phyloP scores from a whole-genome alignment of 2,329 filamentous ascomycete species.

The Magnaporthiopsis incrustans region DNA sequence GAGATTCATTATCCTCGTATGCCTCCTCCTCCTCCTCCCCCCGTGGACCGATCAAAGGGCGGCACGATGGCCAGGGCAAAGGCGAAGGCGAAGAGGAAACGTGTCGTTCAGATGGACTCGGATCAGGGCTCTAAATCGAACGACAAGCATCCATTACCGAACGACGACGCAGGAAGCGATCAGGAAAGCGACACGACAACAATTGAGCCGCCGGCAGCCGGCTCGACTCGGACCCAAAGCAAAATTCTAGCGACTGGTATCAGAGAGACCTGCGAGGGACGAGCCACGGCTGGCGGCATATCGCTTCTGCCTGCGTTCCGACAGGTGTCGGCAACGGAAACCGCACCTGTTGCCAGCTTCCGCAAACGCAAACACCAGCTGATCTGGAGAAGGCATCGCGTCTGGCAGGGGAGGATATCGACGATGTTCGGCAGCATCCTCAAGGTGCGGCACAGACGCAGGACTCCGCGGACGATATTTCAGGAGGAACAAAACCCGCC shows the following conservation, averaged over 20 bases:
- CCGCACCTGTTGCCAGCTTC: not conserved
- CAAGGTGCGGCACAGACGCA: not conserved
- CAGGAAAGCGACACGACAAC: not conserved
- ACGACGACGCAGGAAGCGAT: not conserved
- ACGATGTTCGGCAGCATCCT: not conserved
- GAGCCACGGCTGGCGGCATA: not conserved
- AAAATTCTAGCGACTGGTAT: not conserved
- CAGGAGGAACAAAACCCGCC: not conserved
- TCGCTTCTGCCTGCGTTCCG: not conserved
- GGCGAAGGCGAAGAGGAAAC: not conserved
- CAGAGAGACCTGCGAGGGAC: not conserved
- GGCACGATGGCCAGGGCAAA: not conserved
- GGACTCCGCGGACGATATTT: not conserved
- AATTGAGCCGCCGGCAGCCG: not conserved
- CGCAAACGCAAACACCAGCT: not conserved
- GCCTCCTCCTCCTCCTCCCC: not conserved
- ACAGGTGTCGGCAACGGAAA: not conserved
- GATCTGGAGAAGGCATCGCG: not conserved
- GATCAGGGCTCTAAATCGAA: not conserved
- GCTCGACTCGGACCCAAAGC: not conserved
- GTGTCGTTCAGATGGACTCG: too few species aligned
- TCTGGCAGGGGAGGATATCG: not conserved
- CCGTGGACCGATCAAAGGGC: not conserved
- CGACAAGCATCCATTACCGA: not conserved
- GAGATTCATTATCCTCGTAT: not conserved